Conservation (phyloP, 2,329 filamentous ascomycete genomes). For the Fusarium algeriense region DNA sequence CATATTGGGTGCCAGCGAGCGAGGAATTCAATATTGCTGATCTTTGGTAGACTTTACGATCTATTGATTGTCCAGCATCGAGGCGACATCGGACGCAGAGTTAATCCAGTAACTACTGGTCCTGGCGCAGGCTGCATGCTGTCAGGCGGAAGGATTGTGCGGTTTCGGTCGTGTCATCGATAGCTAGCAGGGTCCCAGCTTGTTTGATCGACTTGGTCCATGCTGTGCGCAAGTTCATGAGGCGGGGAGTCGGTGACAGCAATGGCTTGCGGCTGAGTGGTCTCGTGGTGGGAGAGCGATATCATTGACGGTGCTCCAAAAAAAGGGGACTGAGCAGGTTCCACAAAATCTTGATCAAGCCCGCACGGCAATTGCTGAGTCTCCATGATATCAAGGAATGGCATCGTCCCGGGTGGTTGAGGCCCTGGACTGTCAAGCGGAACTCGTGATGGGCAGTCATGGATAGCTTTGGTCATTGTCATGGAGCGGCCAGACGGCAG, state of each 20-base stretch:
- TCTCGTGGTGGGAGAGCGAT: slow-evolving; percentile 26
- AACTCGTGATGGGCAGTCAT: neutral
- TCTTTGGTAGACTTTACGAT: slow-evolving; percentile 3
- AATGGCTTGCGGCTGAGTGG: slow-evolving; percentile 34
- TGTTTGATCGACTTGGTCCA: slow-evolving; percentile 35
- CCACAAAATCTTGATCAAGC: slow-evolving; percentile 27
- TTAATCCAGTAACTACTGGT: slow-evolving; percentile 10
- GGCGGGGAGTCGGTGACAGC: slow-evolving; percentile 32
- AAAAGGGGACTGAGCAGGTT: slow-evolving; percentile 27
- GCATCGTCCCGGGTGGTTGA: slow-evolving; percentile 12
- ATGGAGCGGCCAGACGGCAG: slow-evolving; percentile 8
- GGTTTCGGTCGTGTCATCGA: slow-evolving; percentile 13
- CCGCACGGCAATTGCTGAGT: slow-evolving; percentile 15
- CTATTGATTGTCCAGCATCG: slow-evolving; percentile 2
- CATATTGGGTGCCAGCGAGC: neutral
- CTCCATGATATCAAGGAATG: slow-evolving; percentile 7
- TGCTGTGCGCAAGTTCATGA: slow-evolving; percentile 25
- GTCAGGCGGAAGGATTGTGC: slow-evolving; percentile 17
- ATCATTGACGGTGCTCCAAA: slow-evolving; percentile 4
- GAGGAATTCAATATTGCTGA: slow-evolving; percentile 9
- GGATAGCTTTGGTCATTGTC: neutral
- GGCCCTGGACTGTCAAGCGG: neutral
- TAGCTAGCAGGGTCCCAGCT: slow-evolving; percentile 10
- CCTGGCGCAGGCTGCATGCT: slow-evolving; percentile 1
- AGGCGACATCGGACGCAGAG: slow-evolving; percentile 1